Evolutionary conservation across 2,329 filamentous ascomycete genomes (phyloP).

Genomic region (Talaromyces sp.): DNA sequence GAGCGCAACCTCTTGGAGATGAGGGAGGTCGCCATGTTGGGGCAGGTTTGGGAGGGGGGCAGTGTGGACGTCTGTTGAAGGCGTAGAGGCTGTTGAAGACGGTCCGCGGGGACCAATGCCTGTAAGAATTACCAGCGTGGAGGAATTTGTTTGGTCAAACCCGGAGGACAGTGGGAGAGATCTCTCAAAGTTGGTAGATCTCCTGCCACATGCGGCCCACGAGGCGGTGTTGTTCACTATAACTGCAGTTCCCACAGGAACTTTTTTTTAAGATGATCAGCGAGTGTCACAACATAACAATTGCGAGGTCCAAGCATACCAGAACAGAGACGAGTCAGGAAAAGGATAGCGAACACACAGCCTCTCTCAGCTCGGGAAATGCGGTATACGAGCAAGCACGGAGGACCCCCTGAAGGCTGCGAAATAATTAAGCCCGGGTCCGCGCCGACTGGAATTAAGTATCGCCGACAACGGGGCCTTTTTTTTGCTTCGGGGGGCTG

Average conservation of each 20-base stretch:
- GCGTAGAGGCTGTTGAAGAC: slow-evolving; percentile 24
- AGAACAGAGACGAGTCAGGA: slow-evolving; percentile 2
- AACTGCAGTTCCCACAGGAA: slow-evolving; percentile 13
- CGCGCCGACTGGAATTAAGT: slow-evolving; percentile 30
- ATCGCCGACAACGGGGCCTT: slow-evolving; percentile 21
- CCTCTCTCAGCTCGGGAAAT: slow-evolving; percentile 11
- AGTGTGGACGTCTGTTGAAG: slow-evolving; percentile 32
- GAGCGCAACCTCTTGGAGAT: slow-evolving; percentile 57
- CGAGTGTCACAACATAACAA: background rate
- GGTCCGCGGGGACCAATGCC: slow-evolving; percentile 33
- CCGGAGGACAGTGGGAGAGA: slow-evolving; percentile 8
- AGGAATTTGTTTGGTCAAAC: slow-evolving; percentile 17
- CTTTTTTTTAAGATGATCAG: slow-evolving; percentile 17
- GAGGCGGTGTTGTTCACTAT: slow-evolving; percentile 19
- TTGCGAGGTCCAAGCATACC: slow-evolving; percentile 1
- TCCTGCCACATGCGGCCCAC: slow-evolving; percentile 25
- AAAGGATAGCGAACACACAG: slow-evolving; percentile 3
- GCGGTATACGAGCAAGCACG: slow-evolving; percentile 21
- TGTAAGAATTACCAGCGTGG: slow-evolving; percentile 24
- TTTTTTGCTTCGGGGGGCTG: too few relatives aligned
- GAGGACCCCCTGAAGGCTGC: slow-evolving; percentile 27
- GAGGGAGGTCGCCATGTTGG: slow-evolving; percentile 56
- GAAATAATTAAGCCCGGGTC: slow-evolving; percentile 27
- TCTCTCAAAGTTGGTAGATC: slow-evolving; percentile 13
- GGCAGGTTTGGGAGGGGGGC: slow-evolving; percentile 22